Evolutionary conservation across 2,329 filamentous ascomycete genomes (phyloP), one percentile per base, ranked within the genome.

Genomic region (Exophiala sp.): DNA sequence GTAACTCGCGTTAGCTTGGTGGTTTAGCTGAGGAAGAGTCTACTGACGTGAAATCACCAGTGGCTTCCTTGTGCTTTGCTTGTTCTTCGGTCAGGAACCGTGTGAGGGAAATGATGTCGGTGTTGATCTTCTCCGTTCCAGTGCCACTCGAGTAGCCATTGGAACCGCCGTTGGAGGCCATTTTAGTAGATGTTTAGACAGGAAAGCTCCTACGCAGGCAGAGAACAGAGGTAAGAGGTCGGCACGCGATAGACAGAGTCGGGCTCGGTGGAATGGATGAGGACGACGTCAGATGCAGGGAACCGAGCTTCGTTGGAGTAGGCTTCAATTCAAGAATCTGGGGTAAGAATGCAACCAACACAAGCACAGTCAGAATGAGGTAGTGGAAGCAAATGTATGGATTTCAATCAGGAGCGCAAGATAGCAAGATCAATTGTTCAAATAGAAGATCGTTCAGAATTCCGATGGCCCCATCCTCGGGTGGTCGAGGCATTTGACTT

Each of bases 61-160:
- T 96, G 50, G 94, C 94, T 72, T 97, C 91, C 70, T 87, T 87
- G 76, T 95, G 85, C 75, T 96, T 96, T 59, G 80, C 75, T 73
- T 99, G 94, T 77, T 96, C 91, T 78, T 99, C 94, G 29, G 91
- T 97, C 66, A 99, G 82, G 80, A 94, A 96, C 59, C 94, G 84
- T 39, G 94, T 96, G 65, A 99, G 84, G 51, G 94, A 97, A 69
- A 97, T 81, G 69, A 99, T 97, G 73, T 96, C 84, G 59, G 89
- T 95, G 80, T 97, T 96, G 77, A 99, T 85, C 71, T 87, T 86
- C 77, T 95, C 90, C 64, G 75, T 69, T 55, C 78, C 79, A 34
- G 78, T 78, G 53, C 79, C 78, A 64, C 83, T 77, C 60, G 75
- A 69, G 57, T 75, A 69, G 62, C 72, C 75, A 63, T 68, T 72